A percentile compares a stretch with the other conserved stretches of the same genome.
These are phyloP conservation scores for Saturnispora dispora DNA, from an alignment of 805 yeast species.

Conservation along the genomic window DNA sequence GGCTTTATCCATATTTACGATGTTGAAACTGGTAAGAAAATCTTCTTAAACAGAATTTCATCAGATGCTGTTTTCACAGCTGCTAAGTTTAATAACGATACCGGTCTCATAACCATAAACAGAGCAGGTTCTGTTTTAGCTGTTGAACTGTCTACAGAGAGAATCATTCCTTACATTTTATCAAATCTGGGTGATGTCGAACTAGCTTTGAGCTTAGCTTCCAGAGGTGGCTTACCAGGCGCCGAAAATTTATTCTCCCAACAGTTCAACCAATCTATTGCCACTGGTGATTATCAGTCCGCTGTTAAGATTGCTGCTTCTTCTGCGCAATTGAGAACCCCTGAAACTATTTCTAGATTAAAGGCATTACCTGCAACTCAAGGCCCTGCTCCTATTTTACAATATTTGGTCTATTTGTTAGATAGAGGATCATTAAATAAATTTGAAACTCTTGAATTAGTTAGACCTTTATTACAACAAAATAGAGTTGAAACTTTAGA, in stretches of 20 bases:
- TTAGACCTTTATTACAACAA: constrained; percentile 91
- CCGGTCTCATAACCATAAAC: constrained; percentile 89
- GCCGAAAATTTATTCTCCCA: constrained; percentile 87
- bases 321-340: constrained; percentile 86
- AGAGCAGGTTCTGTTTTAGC: constrained; percentile 92
- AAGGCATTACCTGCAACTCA: constrained; percentile 87
- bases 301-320: constrained; percentile 98
- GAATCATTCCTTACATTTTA: constrained; percentile 82
- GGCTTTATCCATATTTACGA: constrained; percentile 96
- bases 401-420: constrained; percentile 81
- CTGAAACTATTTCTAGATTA: constrained; percentile 86
- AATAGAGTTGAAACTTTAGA: constrained; percentile 89
- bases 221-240: constrained; percentile 95
- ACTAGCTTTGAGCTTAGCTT: constrained; percentile 78
- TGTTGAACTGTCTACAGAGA: constrained; percentile 78
- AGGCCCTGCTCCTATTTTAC: constrained; percentile 90
- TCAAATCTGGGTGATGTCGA: constrained; percentile 78
- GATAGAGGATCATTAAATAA: constrained; percentile 91
- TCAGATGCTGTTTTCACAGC: constrained; percentile 94
- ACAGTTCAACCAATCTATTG: constrained; percentile 80
- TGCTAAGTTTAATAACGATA: constrained; percentile 53
- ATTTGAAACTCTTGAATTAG: constrained; percentile 89
- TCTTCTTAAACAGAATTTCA: constrained; percentile 92
- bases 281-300: constrained; percentile 76
- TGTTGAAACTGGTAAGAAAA: constrained; percentile 81